Percentiles rank a stretch among this genome's conserved stretches.
phyloP scores from a whole-genome alignment of 2,329 filamentous ascomycete species.

The Diaporthe helianthi region DNA sequence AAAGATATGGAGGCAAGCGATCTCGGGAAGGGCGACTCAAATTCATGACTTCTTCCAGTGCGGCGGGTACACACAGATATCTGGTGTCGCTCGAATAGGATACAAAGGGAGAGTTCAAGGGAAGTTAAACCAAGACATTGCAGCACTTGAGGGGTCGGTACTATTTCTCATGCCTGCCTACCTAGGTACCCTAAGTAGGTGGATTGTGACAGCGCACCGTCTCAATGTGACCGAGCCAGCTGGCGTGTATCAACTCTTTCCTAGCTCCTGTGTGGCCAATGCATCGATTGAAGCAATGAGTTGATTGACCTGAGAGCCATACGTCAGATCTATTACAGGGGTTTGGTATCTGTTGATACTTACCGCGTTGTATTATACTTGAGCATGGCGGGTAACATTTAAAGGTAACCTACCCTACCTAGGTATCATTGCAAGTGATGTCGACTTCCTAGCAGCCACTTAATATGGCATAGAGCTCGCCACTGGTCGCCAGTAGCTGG shows the following conservation, averaged over 20 bases:
- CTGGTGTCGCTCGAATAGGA: not conserved
- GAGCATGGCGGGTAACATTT: not conserved
- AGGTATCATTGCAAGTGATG: not conserved
- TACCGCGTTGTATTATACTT: not conserved
- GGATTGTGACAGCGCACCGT: not conserved
- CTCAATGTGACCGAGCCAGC: not conserved
- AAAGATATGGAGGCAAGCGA: not conserved
- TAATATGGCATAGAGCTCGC: not conserved
- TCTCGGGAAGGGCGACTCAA: not conserved
- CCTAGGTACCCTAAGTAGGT: too few relatives aligned
- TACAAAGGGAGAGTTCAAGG: not conserved
- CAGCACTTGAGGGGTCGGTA: too few relatives aligned
- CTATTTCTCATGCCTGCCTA: not conserved
- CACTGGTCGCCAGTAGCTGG: not conserved
- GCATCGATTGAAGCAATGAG: not conserved
- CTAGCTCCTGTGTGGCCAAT: not conserved
- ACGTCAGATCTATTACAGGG: not conserved
- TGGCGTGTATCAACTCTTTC: not conserved
- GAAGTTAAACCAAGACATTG: not conserved
- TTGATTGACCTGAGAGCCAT: not conserved
- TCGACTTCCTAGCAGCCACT: not conserved
- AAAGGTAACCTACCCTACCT: not conserved
- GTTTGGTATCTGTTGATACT: not conserved
- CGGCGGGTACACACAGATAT: not conserved
- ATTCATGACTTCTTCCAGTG: not conserved